Percentiles rank a stretch among this genome's conserved stretches.
Evolutionary conservation across 2,329 filamentous ascomycete species (phyloP).

Genomic region (Fusarium irregulare): DNA sequence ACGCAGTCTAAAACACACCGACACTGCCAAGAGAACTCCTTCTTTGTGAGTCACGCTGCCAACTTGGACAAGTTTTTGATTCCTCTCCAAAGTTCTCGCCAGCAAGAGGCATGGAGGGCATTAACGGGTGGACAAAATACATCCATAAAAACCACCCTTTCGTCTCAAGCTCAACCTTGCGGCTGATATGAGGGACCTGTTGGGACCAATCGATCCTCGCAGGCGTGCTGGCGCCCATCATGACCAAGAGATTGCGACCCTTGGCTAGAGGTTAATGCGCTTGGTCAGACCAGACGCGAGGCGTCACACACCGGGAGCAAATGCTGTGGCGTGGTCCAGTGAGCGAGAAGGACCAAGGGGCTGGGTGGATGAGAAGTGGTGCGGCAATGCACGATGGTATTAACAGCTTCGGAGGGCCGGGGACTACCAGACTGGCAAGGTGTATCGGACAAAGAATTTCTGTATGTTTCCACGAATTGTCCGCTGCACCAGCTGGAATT

Average conservation of each 20-base stretch:
- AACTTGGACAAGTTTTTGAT: constrained; percentile 95
- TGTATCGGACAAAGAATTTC: constrained; percentile 57
- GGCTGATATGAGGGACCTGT: constrained; percentile 59
- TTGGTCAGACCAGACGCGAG: constrained; percentile 62
- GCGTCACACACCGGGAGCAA: constrained; percentile 59
- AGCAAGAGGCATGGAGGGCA: constrained; percentile 68
- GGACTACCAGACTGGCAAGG: constrained; percentile 55
- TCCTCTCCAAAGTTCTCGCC: constrained; percentile 70
- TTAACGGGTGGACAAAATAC: constrained; percentile 87
- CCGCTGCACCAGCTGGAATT: constrained; percentile 49
- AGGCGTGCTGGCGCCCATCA: constrained; percentile 62
- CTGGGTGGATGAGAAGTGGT: constrained; percentile 41
- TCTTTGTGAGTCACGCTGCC: constrained; percentile 86
- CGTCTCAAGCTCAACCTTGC: constrained; percentile 62
- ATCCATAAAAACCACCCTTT: constrained; percentile 90
- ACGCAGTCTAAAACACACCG: constrained; percentile 18
- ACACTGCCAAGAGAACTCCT: constrained; percentile 58
- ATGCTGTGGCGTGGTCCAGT: constrained; percentile 56
- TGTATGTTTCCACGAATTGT: constrained; percentile 57
- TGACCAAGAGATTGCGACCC: constrained; percentile 55
- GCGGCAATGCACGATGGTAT: constrained; percentile 23
- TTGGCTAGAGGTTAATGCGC: constrained; percentile 66
- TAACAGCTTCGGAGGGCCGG: constrained; percentile 56
- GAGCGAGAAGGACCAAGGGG: constrained; percentile 48
- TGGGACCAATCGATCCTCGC: constrained; percentile 46